A percentile compares a stretch with the other conserved stretches of the same genome.
Conservation (phyloP, 2,329 filamentous ascomycete genomes). For the Whalleya microplaca region DNA sequence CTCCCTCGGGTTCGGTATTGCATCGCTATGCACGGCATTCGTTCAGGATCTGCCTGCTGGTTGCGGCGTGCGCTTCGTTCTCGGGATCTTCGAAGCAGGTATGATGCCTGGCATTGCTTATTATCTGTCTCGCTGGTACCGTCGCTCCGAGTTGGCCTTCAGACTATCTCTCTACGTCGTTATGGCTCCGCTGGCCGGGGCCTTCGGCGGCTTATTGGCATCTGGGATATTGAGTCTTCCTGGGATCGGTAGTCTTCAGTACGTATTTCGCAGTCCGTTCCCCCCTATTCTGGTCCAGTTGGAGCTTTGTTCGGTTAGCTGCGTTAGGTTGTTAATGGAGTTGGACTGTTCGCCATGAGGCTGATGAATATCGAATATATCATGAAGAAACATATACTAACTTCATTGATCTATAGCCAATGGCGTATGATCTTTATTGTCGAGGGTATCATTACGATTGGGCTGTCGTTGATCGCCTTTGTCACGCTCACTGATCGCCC, state of each 20-base stretch:
- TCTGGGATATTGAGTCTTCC: constrained; percentile 66
- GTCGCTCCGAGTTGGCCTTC: constrained; percentile 69
- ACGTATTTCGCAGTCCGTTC: background rate
- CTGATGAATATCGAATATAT: no score
- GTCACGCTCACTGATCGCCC: constrained; percentile 70
- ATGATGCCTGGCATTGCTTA: constrained; percentile 77
- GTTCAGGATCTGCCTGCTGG: constrained; percentile 56
- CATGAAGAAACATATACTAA: background rate
- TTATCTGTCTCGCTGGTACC: constrained; percentile 73
- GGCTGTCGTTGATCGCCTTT: constrained; percentile 63
- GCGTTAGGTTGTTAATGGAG: no score
- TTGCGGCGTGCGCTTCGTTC: constrained; percentile 67
- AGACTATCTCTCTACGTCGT: constrained; percentile 71
- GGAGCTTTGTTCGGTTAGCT: no score
- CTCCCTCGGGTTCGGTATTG: constrained; percentile 65
- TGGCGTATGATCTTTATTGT: constrained; percentile 39
- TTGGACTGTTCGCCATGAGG: no score
- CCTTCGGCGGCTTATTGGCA: constrained; percentile 70
- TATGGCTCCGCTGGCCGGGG: constrained; percentile 70
- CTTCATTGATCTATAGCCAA: background rate
- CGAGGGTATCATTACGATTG: constrained; percentile 56
- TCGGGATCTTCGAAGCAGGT: constrained; percentile 73
- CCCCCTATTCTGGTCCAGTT: background rate
- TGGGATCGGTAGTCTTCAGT: constrained; percentile 45
- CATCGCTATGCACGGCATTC: constrained; percentile 68